Evolutionary conservation across 768 basidiomycete genomes (phyloP).

Genomic region (Podaxis carcinomalis): DNA sequence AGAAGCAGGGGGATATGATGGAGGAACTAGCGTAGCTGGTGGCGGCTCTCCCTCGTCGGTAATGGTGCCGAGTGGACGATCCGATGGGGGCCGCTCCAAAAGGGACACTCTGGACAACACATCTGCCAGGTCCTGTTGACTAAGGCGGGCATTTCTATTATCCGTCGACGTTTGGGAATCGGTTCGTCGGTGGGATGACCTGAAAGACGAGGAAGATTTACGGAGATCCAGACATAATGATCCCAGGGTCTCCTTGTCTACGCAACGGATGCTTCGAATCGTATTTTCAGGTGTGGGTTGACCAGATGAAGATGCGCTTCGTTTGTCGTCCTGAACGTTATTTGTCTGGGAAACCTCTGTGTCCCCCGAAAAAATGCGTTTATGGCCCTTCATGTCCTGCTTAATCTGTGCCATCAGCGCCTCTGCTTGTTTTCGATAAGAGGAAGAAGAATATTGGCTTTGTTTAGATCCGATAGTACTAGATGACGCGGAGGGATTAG

Average conservation of each 20-base stretch:
- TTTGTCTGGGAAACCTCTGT: slow-evolving; percentile 48
- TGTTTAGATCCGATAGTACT: slow-evolving; percentile 28
- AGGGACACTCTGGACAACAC: slow-evolving; percentile 24
- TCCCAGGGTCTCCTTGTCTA: slow-evolving; percentile 30
- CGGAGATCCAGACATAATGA: slow-evolving; percentile 23
- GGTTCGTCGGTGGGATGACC: slow-evolving; percentile 16
- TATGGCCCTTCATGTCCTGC: slow-evolving; percentile 69
- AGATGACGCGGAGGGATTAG: slow-evolving; percentile 25
- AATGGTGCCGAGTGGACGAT: slow-evolving; percentile 15
- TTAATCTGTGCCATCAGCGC: slow-evolving; percentile 85
- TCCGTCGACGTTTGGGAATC: slow-evolving; percentile 21
- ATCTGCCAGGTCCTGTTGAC: slow-evolving; percentile 14
- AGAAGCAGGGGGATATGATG: slow-evolving; percentile 50
- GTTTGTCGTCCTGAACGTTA: slow-evolving; percentile 28
- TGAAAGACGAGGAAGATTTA: slow-evolving; percentile 28
- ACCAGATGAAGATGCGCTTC: background rate
- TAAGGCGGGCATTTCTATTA: background rate
- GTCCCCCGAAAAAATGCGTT: slow-evolving; percentile 68
- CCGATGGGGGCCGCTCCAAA: slow-evolving; percentile 16
- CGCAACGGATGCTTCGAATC: background rate
- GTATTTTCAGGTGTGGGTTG: slow-evolving; percentile 14
- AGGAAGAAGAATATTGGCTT: slow-evolving; percentile 53
- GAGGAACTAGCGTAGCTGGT: slow-evolving; percentile 25
- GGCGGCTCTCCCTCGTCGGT: slow-evolving; percentile 14
- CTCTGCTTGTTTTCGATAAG: slow-evolving; percentile 73